Conservation (phyloP, 345 rosid species). For the Combretum micranthum region DNA sequence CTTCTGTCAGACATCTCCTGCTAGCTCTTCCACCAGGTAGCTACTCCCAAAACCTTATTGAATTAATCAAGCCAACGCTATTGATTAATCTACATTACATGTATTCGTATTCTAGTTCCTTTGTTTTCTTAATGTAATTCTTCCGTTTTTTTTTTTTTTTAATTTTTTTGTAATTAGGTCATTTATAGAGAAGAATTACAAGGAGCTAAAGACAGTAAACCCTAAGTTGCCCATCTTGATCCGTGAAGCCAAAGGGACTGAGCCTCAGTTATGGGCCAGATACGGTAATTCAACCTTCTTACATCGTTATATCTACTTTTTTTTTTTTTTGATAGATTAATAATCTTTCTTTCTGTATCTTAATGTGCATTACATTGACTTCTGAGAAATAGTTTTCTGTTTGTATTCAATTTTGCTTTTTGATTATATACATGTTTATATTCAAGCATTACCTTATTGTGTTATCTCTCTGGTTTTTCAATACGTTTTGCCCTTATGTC, state of each 20-base stretch:
- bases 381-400: not conserved
- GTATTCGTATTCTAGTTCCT: too few species aligned
- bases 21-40: conserved; percentile 65
- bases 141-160: too few species aligned
- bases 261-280: conserved; percentile 97
- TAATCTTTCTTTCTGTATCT: not conserved
- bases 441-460: too few species aligned
- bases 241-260: conserved; percentile 72
- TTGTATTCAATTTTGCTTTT: not conserved
- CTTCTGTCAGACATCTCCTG: conserved; percentile 63
- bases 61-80: too few species aligned
- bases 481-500: too few species aligned
- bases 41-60: too few species aligned
- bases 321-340: not conserved
- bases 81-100: too few species aligned
- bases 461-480: too few species aligned
- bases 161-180: conserved; percentile 26
- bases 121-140: too few species aligned
- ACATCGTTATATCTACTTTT: not conserved
- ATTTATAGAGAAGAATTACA: conserved; percentile 81
- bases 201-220: conserved; percentile 74
- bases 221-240: conserved; percentile 82
- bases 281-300: conserved; percentile 38
- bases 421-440: not conserved
- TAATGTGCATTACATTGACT: not conserved